phyloP scores from a whole-genome alignment of 176 grass and related monocot species.

The sorghum (Sorghum bicolor) region Sorghum_bicolor_NCBIv3 NC_012870.2:22244501-22245000 shows the following conservation, averaged over 20 bases:
- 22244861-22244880: constrained; percentile 35
- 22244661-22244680: constrained; percentile 98
- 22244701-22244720: constrained; percentile 55
- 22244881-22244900: constrained; percentile 12
- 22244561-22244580: neutral
- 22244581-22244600: too few species aligned
- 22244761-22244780: neutral
- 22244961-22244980: constrained; percentile 38
- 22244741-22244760: constrained; percentile 23
- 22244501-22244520: neutral
- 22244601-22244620: neutral
- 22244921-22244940: constrained; percentile 70
- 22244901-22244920: constrained; percentile 43
- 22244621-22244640: neutral
- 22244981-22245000: neutral
- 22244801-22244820: neutral
- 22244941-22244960: constrained; percentile 88
- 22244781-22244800: constrained; percentile 24
- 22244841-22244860: too few species aligned
- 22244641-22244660: neutral
- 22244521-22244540: neutral
- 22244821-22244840: neutral
- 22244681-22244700: constrained; percentile 58
- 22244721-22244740: constrained; percentile 63
- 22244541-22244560: neutral